phyloP scores from a whole-genome alignment of 2,329 filamentous ascomycete species.

The Penicillium sp. region DNA sequence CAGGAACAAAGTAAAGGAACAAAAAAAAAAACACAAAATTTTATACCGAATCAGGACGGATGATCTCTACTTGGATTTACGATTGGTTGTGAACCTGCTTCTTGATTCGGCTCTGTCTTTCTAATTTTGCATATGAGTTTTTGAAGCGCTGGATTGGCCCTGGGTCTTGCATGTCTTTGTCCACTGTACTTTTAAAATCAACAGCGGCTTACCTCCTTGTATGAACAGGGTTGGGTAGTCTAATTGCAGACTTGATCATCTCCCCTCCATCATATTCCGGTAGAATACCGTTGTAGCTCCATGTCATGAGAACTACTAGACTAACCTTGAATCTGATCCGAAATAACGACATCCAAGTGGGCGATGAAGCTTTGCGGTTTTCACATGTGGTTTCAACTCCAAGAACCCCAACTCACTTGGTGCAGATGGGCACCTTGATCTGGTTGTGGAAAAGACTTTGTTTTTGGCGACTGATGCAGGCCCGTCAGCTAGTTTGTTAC shows the following conservation, averaged over 20 bases:
- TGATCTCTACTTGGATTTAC: slow-evolving; percentile 2
- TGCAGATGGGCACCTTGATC: no score
- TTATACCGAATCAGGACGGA: slow-evolving; percentile 5
- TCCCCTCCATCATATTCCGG: slow-evolving; percentile 25
- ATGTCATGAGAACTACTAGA: no score
- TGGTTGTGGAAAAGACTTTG: no score
- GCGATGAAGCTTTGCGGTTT: no score
- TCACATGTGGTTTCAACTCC: no score
- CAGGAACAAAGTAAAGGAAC: slow-evolving; percentile 21
- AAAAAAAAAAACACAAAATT: slow-evolving; percentile 19
- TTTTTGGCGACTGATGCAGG: no score
- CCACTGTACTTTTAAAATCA: slow-evolving; percentile 36
- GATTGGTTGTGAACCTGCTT: slow-evolving; percentile 1
- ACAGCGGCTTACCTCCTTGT: slow-evolving; percentile 20
- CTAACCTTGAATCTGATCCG: no score
- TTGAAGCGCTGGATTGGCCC: slow-evolving; percentile 31
- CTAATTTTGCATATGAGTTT: slow-evolving; percentile 27
- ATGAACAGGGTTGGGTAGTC: slow-evolving; percentile 23
- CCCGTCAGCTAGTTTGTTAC: no score
- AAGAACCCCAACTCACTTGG: no score
- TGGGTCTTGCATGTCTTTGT: slow-evolving; percentile 35
- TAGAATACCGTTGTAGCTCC: no score
- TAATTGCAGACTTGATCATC: slow-evolving; percentile 34
- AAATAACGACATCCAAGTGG: no score
- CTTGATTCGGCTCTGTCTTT: slow-evolving; percentile 6